Evolutionary conservation across 2,329 filamentous ascomycete species (phyloP).

Genomic region (Xylariaceae sp.): DNA sequence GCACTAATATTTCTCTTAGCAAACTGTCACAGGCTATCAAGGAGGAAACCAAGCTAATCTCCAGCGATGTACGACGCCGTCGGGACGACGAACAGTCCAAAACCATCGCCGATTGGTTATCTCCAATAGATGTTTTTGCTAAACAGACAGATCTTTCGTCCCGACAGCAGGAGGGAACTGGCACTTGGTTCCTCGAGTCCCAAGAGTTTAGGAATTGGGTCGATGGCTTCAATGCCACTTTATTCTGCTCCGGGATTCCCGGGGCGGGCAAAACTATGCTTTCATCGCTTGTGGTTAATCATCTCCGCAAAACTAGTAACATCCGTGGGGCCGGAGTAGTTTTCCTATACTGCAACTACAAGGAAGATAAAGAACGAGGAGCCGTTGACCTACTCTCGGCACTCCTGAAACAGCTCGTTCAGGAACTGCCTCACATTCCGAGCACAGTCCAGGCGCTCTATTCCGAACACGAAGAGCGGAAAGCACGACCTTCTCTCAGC

Average conservation of each 20-base stretch:
- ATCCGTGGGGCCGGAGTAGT: slow-evolving; percentile 42
- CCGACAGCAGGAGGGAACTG: slow-evolving; percentile 47
- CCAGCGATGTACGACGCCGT: background rate
- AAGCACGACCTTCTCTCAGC: no score
- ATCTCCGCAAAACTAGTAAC: slow-evolving; percentile 38
- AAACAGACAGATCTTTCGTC: slow-evolving; percentile 50
- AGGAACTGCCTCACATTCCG: slow-evolving; percentile 34
- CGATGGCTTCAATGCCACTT: slow-evolving; percentile 32
- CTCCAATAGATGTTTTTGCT: slow-evolving; percentile 41
- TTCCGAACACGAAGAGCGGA: no score
- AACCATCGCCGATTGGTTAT: slow-evolving; percentile 47
- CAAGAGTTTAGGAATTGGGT: slow-evolving; percentile 15
- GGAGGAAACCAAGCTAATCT: background rate
- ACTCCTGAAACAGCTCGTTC: slow-evolving; percentile 47
- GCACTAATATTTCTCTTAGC: background rate
- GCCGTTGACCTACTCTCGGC: slow-evolving; percentile 41
- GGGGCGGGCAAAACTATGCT: slow-evolving; percentile 57
- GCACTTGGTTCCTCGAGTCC: slow-evolving; percentile 20
- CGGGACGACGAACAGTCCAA: background rate
- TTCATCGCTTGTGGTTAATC: slow-evolving; percentile 48
- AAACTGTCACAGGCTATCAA: background rate
- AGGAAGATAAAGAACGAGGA: slow-evolving; percentile 46
- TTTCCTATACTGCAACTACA: slow-evolving; percentile 55
- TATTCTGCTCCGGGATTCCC: slow-evolving; percentile 56
- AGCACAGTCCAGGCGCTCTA: slow-evolving; percentile 35